Evolutionary conservation across 805 yeast species (phyloP), one percentile per base, ranked within the genome.

Genomic region (Wickerhamiella brachini): DNA sequence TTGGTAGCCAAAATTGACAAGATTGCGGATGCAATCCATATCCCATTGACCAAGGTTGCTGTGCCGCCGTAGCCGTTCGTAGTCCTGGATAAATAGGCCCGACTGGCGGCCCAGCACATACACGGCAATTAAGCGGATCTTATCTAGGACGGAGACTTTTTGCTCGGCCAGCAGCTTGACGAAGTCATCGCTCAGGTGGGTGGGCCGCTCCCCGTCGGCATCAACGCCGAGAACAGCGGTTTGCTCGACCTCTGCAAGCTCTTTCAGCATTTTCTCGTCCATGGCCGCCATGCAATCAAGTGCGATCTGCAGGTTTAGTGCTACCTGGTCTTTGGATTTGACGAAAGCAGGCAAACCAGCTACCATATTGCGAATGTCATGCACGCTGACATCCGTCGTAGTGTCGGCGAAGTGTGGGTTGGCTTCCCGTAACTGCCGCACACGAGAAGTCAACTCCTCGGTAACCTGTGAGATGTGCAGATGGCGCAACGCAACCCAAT

Each of bases 91-190:
- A 5, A 84, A 73, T 15, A 93, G 68, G 2, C 68, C 66, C 0
- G 96, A 95, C 3, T 89, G 90, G 57, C 97, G 74, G 63, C 80
- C 83, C 26, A 88, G 64, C 0, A 86, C 82, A 65, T 93, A 93
- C 1, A 84, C 67, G 20, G 85, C 69, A 13, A 93, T 76, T 26
- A 84, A 69, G 53, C 98, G 75, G 51, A 87, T 69, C 62, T 86
- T 86, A 61, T 86, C 95, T 23, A 42, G 44, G 15, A 29, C 44
- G 17, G 44, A 44, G 20, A 50, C 47, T 4, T 49, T 37, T 17
- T 75, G 75, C 51, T 73, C 71, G 26, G 71, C 77, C 21, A 90
- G 69, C 21, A 80, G 62, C 3, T 68, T 71, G 26, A 89, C 70
- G 51, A 88, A 67, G 37, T 76, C 78, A 49, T 79, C 83, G 21